Evolutionary conservation across 805 yeast species (phyloP).

Genomic region (Zygosaccharomyces siamensis): DNA sequence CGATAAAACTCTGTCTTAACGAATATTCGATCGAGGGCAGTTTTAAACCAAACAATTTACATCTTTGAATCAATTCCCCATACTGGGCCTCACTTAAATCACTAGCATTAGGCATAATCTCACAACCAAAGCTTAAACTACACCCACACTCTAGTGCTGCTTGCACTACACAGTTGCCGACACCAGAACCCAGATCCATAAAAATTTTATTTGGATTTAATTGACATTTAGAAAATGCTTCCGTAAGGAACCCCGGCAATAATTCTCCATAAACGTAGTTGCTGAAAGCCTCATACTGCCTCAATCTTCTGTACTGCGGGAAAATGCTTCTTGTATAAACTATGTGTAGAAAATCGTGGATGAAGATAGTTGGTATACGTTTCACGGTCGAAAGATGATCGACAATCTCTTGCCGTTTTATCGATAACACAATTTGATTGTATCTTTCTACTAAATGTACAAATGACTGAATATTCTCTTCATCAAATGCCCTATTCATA

Average conservation of each 20-base stretch:
- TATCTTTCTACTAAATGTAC: constrained; percentile 39
- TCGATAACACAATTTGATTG: constrained; percentile 37
- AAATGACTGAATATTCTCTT: constrained; percentile 29
- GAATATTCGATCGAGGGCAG: constrained; percentile 55
- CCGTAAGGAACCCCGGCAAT: constrained; percentile 69
- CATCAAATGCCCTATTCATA: constrained; percentile 27
- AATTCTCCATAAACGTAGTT: constrained; percentile 89
- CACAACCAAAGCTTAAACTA: constrained; percentile 75
- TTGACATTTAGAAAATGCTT: constrained; percentile 56
- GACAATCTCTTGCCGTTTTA: constrained; percentile 35
- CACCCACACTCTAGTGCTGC: constrained; percentile 86
- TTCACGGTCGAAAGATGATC: constrained; percentile 31
- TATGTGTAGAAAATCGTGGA: constrained; percentile 68
- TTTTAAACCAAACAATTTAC: constrained; percentile 58
- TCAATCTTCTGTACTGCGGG: constrained; percentile 59
- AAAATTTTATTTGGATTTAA: constrained; percentile 53
- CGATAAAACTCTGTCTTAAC: constrained; percentile 65
- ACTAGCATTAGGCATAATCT: constrained; percentile 81
- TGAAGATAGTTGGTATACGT: constrained; percentile 37
- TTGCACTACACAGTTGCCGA: constrained; percentile 85
- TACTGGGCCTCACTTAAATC: constrained; percentile 58
- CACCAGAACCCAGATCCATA: constrained; percentile 90
- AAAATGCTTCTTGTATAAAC: constrained; percentile 75
- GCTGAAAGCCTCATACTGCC: constrained; percentile 78
- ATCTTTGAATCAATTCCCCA: constrained; percentile 52